Evolutionary conservation across 2,329 filamentous ascomycete genomes (phyloP), one percentile per base, ranked within the genome.

Genomic region (Cercospora zeae-maydis): DNA sequence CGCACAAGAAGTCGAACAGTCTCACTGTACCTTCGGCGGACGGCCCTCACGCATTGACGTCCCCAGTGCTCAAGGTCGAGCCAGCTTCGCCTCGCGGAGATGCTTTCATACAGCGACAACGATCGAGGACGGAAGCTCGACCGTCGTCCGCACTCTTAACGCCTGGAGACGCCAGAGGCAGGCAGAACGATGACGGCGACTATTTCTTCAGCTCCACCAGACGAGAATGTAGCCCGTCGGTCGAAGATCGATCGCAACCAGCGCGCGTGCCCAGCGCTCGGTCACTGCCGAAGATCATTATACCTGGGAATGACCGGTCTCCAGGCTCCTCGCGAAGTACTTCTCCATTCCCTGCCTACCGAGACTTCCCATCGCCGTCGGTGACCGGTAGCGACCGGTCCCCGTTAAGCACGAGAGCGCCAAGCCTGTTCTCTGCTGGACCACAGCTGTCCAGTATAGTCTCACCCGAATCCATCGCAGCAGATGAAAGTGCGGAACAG

Each of bases 301-400:
- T 82, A 55, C 78, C 78, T 33, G 68, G 69, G 24, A 66, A 67
- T 37, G 67, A 64, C 34, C 63, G 69, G 51, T 74, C 74, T 8
- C 69, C 67, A 24, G 69, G 71, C 72, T 79, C 70, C 1, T 77
- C 77, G 3, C 79, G 82, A 3, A 65, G 64, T 47, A 76, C 81
- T 4, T 84, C 85, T 3, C 88, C 89, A 0, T 93, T 95, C 65
- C 90, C 90, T 1, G 76, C 80, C 4, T 90, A 86, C 66, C 81
- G 83, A 2, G 90, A 78, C 61, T 73, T 75, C 9, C 71, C 71
- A 37, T 78, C 79, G 8, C 74, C 79, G 2, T 72, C 71, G 11
- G 79, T 79, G 6, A 80, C 84, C 3, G 63, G 58, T 8, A 66
- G 67, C 52, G 63, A 65, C 13, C 59, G 66, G 30, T 69, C 67